Percentiles rank a stretch among this genome's conserved stretches.
These are phyloP conservation scores for Fusarium humuli DNA, from an alignment of 2,329 filamentous ascomycete species.

Conservation along the genomic window DNA sequence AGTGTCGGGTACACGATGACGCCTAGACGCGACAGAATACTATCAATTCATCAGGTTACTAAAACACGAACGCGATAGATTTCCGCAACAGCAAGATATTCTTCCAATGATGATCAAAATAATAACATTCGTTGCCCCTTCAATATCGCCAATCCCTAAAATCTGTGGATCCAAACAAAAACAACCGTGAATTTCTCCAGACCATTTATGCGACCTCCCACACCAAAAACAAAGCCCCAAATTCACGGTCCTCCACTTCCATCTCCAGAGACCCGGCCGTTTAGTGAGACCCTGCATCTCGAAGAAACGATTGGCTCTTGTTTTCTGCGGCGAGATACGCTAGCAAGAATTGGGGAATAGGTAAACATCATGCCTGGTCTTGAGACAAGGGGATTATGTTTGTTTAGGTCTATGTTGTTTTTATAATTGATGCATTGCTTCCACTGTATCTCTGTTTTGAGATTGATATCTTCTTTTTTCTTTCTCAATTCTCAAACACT, in stretches of 20 bases:
- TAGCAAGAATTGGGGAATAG: constrained; percentile 56
- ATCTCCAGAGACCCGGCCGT: constrained; percentile 26
- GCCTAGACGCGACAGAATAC: not conserved
- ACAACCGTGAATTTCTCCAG: constrained; percentile 36
- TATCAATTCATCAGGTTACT: not conserved
- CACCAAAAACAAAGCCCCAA: constrained; percentile 30
- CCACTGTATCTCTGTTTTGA: not conserved
- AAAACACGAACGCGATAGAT: not conserved
- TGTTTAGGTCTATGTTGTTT: not conserved
- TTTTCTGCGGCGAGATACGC: constrained; percentile 45
- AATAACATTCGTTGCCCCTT: constrained; percentile 36
- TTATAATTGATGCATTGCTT: not conserved
- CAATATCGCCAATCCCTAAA: constrained; percentile 25
- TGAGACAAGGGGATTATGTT: constrained; percentile 15
- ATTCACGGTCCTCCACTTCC: constrained; percentile 42
- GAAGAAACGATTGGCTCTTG: constrained; percentile 46
- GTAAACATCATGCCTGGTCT: constrained; percentile 57
- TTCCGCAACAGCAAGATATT: not conserved
- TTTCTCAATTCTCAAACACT: not conserved
- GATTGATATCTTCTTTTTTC: not conserved
- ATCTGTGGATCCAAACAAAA: constrained; percentile 29
- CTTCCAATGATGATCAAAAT: not conserved
- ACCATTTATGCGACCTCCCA: constrained; percentile 6
- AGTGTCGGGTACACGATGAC: not conserved
- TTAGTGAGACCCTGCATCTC: constrained; percentile 40